These are phyloP conservation scores for Talaromyces rugulosus DNA, from an alignment of 2,329 filamentous ascomycete species.

Conservation along the genomic window DNA sequence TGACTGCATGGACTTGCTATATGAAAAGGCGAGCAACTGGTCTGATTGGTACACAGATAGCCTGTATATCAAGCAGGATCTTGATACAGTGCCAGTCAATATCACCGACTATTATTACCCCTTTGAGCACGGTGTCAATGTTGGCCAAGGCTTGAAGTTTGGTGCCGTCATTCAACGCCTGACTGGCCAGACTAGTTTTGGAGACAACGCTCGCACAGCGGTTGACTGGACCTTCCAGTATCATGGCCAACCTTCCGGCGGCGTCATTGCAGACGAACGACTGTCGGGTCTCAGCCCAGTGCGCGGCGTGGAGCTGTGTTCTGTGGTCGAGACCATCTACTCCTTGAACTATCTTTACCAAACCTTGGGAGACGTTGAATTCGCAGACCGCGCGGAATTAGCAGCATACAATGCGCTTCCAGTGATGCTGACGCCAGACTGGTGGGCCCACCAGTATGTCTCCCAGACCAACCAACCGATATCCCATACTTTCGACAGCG, in stretches of 20 bases:
- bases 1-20: constrained; percentile 43
- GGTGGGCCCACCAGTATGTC: constrained; percentile 57
- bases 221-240: constrained; percentile 48
- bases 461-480: constrained; percentile 52
- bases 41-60: constrained; percentile 36
- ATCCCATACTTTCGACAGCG: constrained; percentile 37
- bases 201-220: constrained; percentile 37
- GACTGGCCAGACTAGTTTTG: constrained; percentile 40
- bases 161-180: constrained; percentile 44
- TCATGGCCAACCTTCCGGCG: constrained; percentile 46
- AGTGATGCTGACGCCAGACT: constrained; percentile 48
- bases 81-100: constrained; percentile 28
- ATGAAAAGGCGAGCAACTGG: constrained; percentile 39
- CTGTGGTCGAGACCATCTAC: constrained; percentile 50
- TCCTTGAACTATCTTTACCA: constrained; percentile 51
- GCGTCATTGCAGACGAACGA: constrained; percentile 49
- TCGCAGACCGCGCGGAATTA: constrained; percentile 51
- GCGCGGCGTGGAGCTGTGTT: constrained; percentile 49
- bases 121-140: constrained; percentile 47
- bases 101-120: constrained; percentile 31
- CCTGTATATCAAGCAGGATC: constrained; percentile 33
- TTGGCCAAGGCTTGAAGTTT: constrained; percentile 46
- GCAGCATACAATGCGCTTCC: constrained; percentile 55
- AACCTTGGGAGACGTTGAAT: constrained; percentile 42
- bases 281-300: constrained; percentile 42